Percentiles rank a stretch among this genome's conserved stretches.
Evolutionary conservation across 164 flowering plant species (phyloP).

Genomic region (Hamamelis virginiana): DNA sequence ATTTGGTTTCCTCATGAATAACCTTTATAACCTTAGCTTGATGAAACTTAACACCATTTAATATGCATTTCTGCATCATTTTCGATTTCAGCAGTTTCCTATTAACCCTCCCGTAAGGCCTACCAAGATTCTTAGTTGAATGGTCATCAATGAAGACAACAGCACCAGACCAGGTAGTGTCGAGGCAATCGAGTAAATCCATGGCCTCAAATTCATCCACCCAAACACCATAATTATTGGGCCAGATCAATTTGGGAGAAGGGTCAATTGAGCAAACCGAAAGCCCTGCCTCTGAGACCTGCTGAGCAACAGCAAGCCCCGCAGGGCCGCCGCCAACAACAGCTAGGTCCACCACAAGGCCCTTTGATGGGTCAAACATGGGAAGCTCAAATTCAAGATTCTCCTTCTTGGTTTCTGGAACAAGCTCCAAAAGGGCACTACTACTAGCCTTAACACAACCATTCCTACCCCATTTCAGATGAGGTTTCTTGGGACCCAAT

Average conservation of each 20-base stretch:
- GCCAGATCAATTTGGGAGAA: slow-evolving; percentile 80
- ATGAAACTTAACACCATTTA: slow-evolving; percentile 86
- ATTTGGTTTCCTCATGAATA: slow-evolving; percentile 75
- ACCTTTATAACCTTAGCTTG: slow-evolving; percentile 84
- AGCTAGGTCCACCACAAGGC: slow-evolving; percentile 69
- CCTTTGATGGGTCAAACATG: slow-evolving; percentile 67
- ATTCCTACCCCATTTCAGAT: slow-evolving; percentile 28
- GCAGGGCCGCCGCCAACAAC: slow-evolving; percentile 96
- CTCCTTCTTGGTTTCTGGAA: slow-evolving; percentile 82
- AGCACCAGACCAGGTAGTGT: slow-evolving; percentile 91
- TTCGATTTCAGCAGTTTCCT: slow-evolving; percentile 81
- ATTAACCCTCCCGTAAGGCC: slow-evolving; percentile 90
- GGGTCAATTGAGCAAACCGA: slow-evolving; percentile 88
- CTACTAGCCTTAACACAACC: slow-evolving; percentile 41
- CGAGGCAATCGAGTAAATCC: slow-evolving; percentile 94
- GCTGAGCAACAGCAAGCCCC: slow-evolving; percentile 93
- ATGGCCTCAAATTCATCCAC: slow-evolving; percentile 95
- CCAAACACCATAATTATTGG: slow-evolving; percentile 96
- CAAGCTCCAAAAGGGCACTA: slow-evolving; percentile 77
- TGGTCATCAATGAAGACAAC: slow-evolving; percentile 62
- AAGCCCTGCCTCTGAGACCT: slow-evolving; percentile 84
- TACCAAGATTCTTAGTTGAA: slow-evolving; percentile 48
- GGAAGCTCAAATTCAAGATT: slow-evolving; percentile 87
- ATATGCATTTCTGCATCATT: slow-evolving; percentile 84
- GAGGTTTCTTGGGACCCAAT: slow-evolving; percentile 31